These are phyloP conservation scores for Tillandsia leiboldiana DNA, from an alignment of 176 grass and related monocot genomes.

Conservation along the genomic window DNA sequence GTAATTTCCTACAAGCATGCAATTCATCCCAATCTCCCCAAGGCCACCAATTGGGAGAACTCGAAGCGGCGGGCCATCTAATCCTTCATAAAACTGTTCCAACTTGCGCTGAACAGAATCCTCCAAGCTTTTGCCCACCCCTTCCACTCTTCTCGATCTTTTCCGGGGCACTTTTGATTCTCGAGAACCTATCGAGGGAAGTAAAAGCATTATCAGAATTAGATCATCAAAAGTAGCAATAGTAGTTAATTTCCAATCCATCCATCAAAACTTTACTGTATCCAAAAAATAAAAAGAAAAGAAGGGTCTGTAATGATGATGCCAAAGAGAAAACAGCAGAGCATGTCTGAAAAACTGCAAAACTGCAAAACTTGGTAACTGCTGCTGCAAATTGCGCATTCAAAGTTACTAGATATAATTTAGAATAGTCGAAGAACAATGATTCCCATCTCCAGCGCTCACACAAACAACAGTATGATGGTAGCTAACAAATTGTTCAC, in stretches of 20 bases:
- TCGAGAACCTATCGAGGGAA: conserved; percentile 10
- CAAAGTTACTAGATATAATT: too few relatives aligned
- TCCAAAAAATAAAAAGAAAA: too few relatives aligned
- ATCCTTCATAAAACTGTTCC: conserved; percentile 96
- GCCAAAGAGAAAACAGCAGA: too few relatives aligned
- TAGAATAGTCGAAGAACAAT: too few relatives aligned
- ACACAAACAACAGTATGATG: too few relatives aligned
- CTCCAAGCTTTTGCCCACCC: conserved; percentile 75
- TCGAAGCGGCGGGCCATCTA: conserved; percentile 78
- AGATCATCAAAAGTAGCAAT: not conserved
- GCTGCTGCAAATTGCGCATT: too few relatives aligned
- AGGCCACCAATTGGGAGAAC: conserved; percentile 92
- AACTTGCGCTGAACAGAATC: conserved; percentile 92
- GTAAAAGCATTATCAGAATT: not conserved
- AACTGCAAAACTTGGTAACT: too few relatives aligned
- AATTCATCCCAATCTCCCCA: conserved; percentile 98
- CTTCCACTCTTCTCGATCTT: conserved; percentile 55
- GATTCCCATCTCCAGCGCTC: too few relatives aligned
- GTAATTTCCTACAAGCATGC: conserved; percentile 95
- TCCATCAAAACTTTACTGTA: not conserved
- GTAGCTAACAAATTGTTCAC: too few relatives aligned
- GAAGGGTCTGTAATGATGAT: too few relatives aligned
- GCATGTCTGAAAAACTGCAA: too few relatives aligned
- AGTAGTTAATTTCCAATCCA: not conserved
- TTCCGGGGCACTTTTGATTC: conserved; percentile 41